phyloP scores from a whole-genome alignment of 2,329 filamentous ascomycete species.

The Hirsutella rhossiliensis region DNA sequence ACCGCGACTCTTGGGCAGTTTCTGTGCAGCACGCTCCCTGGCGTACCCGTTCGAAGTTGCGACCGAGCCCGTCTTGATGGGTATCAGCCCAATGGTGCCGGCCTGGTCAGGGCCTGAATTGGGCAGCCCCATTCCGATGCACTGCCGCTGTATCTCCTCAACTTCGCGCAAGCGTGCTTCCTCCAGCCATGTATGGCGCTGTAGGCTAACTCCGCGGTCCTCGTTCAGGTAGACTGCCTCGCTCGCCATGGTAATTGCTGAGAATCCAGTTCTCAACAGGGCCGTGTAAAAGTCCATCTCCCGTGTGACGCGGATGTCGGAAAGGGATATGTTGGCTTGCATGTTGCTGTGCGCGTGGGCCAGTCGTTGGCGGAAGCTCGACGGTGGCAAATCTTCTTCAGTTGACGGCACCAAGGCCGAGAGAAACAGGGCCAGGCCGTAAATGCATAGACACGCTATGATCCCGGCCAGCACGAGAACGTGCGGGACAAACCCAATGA shows the following conservation, averaged over 20 bases:
- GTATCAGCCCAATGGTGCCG: constrained; percentile 42
- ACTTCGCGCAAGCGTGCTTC: constrained; percentile 73
- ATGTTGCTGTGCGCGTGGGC: constrained; percentile 70
- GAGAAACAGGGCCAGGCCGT: constrained; percentile 61
- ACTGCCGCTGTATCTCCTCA: constrained; percentile 44
- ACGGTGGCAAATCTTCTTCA: constrained; percentile 12
- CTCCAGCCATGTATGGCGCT: constrained; percentile 80
- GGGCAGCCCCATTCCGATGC: constrained; percentile 32
- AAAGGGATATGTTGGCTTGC: constrained; percentile 80
- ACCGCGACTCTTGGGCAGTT: constrained; percentile 32
- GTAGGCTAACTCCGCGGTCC: constrained; percentile 62
- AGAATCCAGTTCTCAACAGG: constrained; percentile 75
- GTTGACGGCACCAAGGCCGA: constrained; percentile 40
- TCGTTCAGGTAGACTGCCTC: constrained; percentile 95
- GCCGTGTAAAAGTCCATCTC: constrained; percentile 95
- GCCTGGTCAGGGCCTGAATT: constrained; percentile 38
- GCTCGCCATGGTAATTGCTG: constrained; percentile 80
- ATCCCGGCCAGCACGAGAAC: constrained; percentile 79
- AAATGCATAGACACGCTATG: constrained; percentile 61
- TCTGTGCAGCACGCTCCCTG: constrained; percentile 56
- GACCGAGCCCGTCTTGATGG: constrained; percentile 34
- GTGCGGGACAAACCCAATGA: constrained; percentile 90
- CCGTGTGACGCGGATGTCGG: constrained; percentile 66
- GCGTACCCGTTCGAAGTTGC: constrained; percentile 47
- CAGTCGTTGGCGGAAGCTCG: constrained; percentile 48